Evolutionary conservation across 2,329 filamentous ascomycete genomes (phyloP).

Genomic region (Chaetomium sp.): DNA sequence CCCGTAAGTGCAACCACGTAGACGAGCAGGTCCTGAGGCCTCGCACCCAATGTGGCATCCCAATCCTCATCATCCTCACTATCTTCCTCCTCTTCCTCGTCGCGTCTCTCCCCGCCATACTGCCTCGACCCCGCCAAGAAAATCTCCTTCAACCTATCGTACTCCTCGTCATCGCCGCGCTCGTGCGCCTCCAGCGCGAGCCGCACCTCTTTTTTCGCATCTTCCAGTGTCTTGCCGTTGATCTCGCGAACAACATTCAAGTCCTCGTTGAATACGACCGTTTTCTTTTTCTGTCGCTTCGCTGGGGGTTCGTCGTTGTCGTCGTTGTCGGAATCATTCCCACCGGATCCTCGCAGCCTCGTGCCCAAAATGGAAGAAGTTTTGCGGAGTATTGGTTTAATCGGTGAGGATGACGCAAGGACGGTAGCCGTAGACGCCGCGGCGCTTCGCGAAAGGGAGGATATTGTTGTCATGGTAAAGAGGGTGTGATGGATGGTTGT

Average conservation of each 20-base stretch:
- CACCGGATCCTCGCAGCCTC: constrained; percentile 26
- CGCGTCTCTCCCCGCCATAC: constrained; percentile 25
- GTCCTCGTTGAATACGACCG: constrained; percentile 52
- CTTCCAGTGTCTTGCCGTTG: constrained; percentile 45
- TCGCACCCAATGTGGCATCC: constrained; percentile 24
- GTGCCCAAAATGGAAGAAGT: constrained; percentile 40
- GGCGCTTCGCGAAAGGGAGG: constrained; percentile 25
- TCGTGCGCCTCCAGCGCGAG: constrained; percentile 51
- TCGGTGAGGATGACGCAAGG: constrained; percentile 30
- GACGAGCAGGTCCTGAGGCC: constrained; percentile 50
- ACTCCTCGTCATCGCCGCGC: constrained; percentile 52
- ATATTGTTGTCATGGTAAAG: constrained; percentile 30
- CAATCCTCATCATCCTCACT: constrained; percentile 33
- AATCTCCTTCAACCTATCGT: constrained; percentile 54
- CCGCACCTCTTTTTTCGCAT: constrained; percentile 49
- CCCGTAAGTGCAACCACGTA: constrained; percentile 59
- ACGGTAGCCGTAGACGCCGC: not conserved
- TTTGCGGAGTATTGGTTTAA: constrained; percentile 49
- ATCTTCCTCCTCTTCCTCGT: constrained; percentile 26
- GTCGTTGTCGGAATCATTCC: constrained; percentile 36
- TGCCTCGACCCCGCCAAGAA: constrained; percentile 45
- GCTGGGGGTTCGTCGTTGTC: constrained; percentile 36
- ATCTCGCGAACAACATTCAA: constrained; percentile 52
- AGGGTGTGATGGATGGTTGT: too few relatives aligned
- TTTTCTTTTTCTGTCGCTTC: constrained; percentile 46